Percentiles rank a stretch among this genome's conserved stretches.
These are phyloP conservation scores for Schizochytrium sp. DNA, from an alignment of 108 stramenopile species.

Conservation along the genomic window DNA sequence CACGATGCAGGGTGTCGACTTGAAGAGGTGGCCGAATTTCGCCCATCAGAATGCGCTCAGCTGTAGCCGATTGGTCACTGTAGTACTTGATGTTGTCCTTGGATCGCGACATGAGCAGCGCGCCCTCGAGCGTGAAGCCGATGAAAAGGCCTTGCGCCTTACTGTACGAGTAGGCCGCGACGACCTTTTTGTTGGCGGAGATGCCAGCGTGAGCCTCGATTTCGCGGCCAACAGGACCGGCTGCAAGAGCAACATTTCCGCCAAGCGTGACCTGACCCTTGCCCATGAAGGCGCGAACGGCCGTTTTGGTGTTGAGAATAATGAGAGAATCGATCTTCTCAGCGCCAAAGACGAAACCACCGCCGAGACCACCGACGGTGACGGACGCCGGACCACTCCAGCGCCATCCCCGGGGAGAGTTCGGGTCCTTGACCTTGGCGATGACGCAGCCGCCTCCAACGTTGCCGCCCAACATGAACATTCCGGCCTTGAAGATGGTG, in stretches of 20 bases:
- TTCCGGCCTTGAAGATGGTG: conserved; percentile 3
- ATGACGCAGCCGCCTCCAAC: neutral
- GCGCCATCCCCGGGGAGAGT: neutral
- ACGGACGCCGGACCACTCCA: neutral
- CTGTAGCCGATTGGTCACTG: neutral
- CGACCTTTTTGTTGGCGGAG: neutral
- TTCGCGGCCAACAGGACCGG: neutral
- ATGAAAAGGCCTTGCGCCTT: neutral
- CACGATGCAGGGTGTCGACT: neutral
- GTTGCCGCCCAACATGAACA: neutral
- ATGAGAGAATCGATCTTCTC: conserved; percentile 4
- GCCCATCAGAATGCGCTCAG: neutral
- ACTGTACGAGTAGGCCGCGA: neutral
- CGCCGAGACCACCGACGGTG: neutral
- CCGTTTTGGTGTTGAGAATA: conserved; percentile 7
- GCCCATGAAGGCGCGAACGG: conserved; percentile 16
- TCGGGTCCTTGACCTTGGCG: conserved; percentile 1
- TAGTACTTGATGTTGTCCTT: conserved; percentile 11
- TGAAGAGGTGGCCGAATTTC: neutral
- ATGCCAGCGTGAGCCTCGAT: neutral
- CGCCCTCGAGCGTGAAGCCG: neutral
- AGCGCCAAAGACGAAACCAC: neutral
- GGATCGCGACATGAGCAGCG: neutral
- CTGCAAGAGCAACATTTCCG: neutral
- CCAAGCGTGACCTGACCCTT: conserved; percentile 1